A percentile compares a stretch with the other conserved stretches of the same genome.
phyloP scores from a whole-genome alignment of 305 asterid species.

The Plantago coronopus region DNA sequence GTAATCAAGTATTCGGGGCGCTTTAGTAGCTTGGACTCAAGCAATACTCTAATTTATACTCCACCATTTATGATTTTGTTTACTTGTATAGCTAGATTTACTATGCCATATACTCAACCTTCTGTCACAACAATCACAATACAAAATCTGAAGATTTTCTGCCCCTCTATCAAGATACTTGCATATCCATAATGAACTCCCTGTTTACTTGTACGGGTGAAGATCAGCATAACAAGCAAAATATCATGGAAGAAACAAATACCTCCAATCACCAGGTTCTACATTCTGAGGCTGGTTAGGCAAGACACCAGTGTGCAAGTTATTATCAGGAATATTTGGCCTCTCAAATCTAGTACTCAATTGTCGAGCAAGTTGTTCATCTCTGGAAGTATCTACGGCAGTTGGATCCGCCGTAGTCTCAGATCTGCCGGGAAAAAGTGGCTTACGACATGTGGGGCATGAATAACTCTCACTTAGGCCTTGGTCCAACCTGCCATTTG shows the following conservation, averaged over 20 bases:
- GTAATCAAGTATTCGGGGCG: no score
- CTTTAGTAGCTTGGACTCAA: no score
- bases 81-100: no score
- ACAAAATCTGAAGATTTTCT: background rate
- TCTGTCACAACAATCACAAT: background rate
- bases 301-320: conserved; percentile 45
- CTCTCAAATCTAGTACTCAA: conserved; percentile 56
- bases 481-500: conserved; percentile 74
- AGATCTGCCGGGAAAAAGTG: conserved; percentile 55
- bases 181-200: background rate
- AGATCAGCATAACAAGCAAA: background rate
- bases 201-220: conserved; percentile 8
- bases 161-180: no score
- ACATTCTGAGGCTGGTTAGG: conserved; percentile 53
- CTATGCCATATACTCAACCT: no score
- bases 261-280: conserved; percentile 76
- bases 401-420: conserved; percentile 39
- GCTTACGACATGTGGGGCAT: conserved; percentile 94
- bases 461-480: conserved; percentile 73
- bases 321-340: conserved; percentile 58
- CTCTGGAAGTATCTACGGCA: conserved; percentile 56
- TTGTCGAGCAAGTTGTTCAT: conserved; percentile 82
- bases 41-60: no score
- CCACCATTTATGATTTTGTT: no score
- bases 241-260: conserved; percentile 23